A percentile compares a stretch with the other conserved stretches of the same genome.
phyloP scores from a whole-genome alignment of 2,329 filamentous ascomycete species.

The Elsinoe australis region DNA sequence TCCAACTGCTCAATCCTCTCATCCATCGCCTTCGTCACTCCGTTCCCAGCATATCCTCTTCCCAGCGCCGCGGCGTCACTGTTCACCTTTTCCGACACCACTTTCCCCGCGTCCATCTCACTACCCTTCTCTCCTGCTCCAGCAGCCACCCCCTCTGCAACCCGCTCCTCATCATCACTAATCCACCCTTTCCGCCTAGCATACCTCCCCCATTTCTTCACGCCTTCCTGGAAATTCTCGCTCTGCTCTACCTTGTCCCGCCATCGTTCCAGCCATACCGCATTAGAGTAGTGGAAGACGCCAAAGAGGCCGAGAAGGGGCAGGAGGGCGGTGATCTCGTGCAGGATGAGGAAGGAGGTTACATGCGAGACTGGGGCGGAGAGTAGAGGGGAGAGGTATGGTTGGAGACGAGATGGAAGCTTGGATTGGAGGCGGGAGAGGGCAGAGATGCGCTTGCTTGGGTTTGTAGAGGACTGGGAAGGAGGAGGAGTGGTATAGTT shows the following conservation, averaged over 20 bases:
- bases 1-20: background rate
- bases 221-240: conserved; percentile 51
- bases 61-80: conserved; percentile 22
- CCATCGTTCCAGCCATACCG: conserved; percentile 55
- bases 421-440: conserved; percentile 33
- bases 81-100: background rate
- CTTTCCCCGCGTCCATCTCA: conserved; percentile 14
- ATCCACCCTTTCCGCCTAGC: conserved; percentile 78
- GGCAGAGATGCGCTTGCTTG: conserved; percentile 17
- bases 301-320: conserved; percentile 68
- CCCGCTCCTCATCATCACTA: conserved; percentile 34
- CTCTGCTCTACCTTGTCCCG: conserved; percentile 38
- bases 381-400: conserved; percentile 62
- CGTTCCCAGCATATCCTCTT: conserved; percentile 27
- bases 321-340: conserved; percentile 82
- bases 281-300: conserved; percentile 67
- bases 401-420: conserved; percentile 58
- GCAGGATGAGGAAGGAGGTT: conserved; percentile 77
- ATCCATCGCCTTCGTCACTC: background rate
- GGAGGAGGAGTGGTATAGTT: background rate
- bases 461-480: background rate
- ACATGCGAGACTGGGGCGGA: conserved; percentile 75
- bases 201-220: conserved; percentile 69
- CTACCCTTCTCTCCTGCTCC: conserved; percentile 1
- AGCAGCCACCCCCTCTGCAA: conserved; percentile 19